Percentiles rank a stretch among this genome's conserved stretches.
Evolutionary conservation across 371 early-diverging fungal genomes (phyloP).

Genomic region (Zychaea mexicana): DNA sequence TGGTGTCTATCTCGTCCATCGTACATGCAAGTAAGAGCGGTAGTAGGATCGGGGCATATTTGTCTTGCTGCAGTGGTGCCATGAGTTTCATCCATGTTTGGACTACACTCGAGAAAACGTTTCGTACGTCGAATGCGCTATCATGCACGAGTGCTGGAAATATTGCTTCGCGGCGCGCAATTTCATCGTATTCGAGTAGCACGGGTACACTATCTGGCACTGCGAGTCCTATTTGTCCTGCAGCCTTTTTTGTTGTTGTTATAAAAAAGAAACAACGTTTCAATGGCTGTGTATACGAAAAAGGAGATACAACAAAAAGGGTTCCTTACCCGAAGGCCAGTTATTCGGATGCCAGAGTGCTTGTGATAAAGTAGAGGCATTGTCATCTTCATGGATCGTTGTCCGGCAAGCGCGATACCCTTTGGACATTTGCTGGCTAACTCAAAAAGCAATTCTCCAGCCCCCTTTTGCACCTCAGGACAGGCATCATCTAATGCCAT

Average conservation of each 20-base stretch:
- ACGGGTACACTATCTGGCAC: constrained; percentile 1
- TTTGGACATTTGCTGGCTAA: background rate
- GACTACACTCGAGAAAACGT: background rate
- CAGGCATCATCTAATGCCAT: background rate
- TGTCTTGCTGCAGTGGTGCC: background rate
- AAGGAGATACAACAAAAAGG: too few relatives aligned
- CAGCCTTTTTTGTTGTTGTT: background rate
- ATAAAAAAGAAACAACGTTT: background rate
- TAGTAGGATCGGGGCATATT: background rate
- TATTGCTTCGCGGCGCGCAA: constrained; percentile 25
- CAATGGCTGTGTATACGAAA: too few relatives aligned
- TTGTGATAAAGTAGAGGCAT: constrained; percentile 2
- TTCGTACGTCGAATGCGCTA: background rate
- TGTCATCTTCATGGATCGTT: background rate
- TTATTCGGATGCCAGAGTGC: background rate
- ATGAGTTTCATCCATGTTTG: background rate
- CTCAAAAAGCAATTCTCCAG: background rate
- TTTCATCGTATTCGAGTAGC: constrained; percentile 54
- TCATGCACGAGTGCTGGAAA: constrained; percentile 7
- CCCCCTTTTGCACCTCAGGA: background rate
- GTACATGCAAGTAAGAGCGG: background rate
- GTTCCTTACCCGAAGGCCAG: constrained; percentile 4
- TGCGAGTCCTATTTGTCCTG: background rate
- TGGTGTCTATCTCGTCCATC: background rate
- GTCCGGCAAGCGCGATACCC: background rate